Base-by-base conservation (phyloP, 768 basidiomycete species). In the Boletus rufocinnamomeus region DNA sequence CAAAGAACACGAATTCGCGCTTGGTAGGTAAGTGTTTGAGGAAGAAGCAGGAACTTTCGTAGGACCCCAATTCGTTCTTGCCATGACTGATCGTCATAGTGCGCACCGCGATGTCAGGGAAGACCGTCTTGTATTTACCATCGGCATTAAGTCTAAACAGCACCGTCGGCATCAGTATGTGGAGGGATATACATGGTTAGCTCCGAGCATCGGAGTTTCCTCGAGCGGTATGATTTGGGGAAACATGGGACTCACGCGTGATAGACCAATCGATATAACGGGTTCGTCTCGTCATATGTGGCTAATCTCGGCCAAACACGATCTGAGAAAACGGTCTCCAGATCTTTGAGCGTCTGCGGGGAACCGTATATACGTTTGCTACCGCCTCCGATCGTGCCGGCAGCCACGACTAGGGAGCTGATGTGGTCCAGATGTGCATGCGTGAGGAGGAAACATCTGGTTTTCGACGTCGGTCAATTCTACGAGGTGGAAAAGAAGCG, bases 361-460 rank as follows among this genome's bases (percentile, higher is more conserved):
- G 84, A 72, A 0, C 82, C 90, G 57, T 79, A 83, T 37, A 94
- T 82, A 2, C 82, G 83, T 64, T 89, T 89, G 21, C 84, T 77
- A 37, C 77, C 68, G 19, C 86, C 87, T 34, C 72, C 71, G 7
- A 91, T 69, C 1, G 93, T 87, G 38, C 94, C 95, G 17, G 95
- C 93, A 2, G 89, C 84, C 53, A 98, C 74, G 54, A 96, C 84
- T 30, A 97, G 80, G 41, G 92, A 86, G 59, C 82, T 84, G 64
- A 93, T 82, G 71, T 98, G 95, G 74, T 98, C 95, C 28, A 98
- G 75, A 72, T 98, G 95, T 0, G 91, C 88, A 69, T 96, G 95
- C 6, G 91, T 89, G 64, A 97, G 78, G 59, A 95, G 79, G 67
- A 90, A 96, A 63, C 86, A 91, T 60, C 93, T 95, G 46, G 16